A percentile compares a stretch with the other conserved stretches of the same genome.
phyloP scores from a whole-genome alignment of 768 basidiomycete genomes.

The Kondoa malvinella region DNA sequence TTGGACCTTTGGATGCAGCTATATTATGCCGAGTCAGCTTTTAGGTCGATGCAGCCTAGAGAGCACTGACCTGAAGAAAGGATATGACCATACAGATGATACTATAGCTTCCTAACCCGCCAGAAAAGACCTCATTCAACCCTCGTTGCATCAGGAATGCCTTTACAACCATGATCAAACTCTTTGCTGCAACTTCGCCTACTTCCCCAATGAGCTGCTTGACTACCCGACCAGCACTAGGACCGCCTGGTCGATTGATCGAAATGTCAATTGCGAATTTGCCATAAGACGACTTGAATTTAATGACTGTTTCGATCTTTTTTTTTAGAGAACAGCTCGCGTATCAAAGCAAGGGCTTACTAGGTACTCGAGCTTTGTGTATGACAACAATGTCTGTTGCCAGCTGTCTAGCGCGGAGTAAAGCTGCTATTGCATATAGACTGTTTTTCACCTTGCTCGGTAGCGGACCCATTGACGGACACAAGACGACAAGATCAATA shows the following conservation, averaged over 20 bases:
- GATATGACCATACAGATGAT: constrained; percentile 83
- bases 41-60: too few relatives aligned
- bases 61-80: constrained; percentile 58
- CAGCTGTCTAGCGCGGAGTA: constrained; percentile 55
- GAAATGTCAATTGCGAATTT: constrained; percentile 77
- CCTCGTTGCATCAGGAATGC: constrained; percentile 70
- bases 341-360: neutral
- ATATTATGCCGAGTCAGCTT: too few relatives aligned
- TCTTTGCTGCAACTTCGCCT: constrained; percentile 22
- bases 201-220: constrained; percentile 53
- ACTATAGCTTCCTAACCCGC: constrained; percentile 83
- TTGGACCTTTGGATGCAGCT: constrained; percentile 91
- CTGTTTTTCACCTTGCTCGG: constrained; percentile 45
- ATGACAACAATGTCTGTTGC: constrained; percentile 70
- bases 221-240: constrained; percentile 60
- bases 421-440: constrained; percentile 58
- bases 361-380: constrained; percentile 83
- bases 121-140: constrained; percentile 97
- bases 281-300: constrained; percentile 67
- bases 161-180: constrained; percentile 72
- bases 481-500: constrained; percentile 85
- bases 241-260: constrained; percentile 73
- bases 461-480: constrained; percentile 51
- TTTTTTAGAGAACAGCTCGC: neutral
- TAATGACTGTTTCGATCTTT: constrained; percentile 42